phyloP scores from a whole-genome alignment of 2,329 filamentous ascomycete genomes.

The Botrytis elliptica region DNA sequence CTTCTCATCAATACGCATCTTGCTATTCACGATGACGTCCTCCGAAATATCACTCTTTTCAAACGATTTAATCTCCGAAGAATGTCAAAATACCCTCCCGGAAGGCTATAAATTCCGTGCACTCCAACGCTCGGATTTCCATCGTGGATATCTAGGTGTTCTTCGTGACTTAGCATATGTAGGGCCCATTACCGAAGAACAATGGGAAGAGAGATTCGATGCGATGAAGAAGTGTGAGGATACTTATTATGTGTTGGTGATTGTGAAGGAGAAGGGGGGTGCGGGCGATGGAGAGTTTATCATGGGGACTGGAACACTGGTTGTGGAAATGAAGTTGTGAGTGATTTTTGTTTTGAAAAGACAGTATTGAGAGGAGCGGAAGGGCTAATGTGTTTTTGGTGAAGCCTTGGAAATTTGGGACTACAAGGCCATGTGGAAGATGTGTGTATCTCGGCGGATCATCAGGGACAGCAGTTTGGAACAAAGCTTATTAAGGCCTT shows the following conservation, averaged over 20 bases:
- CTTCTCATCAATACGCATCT: neutral
- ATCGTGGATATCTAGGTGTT: conserved; percentile 13
- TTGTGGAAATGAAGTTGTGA: conserved; percentile 91
- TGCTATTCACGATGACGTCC: neutral
- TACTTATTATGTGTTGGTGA: conserved; percentile 82
- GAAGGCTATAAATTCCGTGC: conserved; percentile 18
- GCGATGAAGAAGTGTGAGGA: conserved; percentile 62
- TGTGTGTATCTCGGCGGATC: conserved; percentile 87
- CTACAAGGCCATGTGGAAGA: conserved; percentile 94
- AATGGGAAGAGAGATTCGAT: conserved; percentile 75
- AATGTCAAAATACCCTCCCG: conserved; percentile 9
- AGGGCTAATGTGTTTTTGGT: neutral
- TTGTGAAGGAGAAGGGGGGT: conserved; percentile 49
- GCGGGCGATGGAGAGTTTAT: conserved; percentile 64
- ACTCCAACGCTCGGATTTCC: conserved; percentile 17
- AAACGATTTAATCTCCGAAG: conserved; percentile 6
- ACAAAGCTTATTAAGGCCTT: conserved; percentile 88
- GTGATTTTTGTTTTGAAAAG: conserved; percentile 37
- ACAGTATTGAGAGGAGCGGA: no score
- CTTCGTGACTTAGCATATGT: conserved; percentile 47
- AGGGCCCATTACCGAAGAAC: conserved; percentile 72
- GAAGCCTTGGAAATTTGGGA: conserved; percentile 72
- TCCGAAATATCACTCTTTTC: conserved; percentile 10
- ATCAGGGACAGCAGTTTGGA: conserved; percentile 95
- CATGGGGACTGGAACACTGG: conserved; percentile 81